Evolutionary conservation across 2,329 filamentous ascomycete species (phyloP).

Genomic region (Fusarium pininemorale): DNA sequence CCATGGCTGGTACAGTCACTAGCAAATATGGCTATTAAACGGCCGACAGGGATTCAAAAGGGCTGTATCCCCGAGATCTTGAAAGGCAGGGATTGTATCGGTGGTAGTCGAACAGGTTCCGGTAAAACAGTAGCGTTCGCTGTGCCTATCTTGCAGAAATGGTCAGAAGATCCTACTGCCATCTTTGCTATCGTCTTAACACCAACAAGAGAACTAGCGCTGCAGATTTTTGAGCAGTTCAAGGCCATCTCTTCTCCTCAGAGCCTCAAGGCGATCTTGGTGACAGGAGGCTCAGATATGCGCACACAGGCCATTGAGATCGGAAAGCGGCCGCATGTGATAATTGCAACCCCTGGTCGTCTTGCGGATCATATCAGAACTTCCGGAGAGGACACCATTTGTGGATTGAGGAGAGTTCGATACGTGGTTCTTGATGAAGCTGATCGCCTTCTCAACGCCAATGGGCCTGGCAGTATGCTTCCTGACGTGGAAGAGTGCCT

Average conservation of each 20-base stretch:
- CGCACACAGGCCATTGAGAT: conserved; percentile 86
- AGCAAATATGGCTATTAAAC: conserved; percentile 78
- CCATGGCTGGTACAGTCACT: conserved; percentile 92
- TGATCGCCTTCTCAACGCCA: conserved; percentile 82
- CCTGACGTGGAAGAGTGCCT: conserved; percentile 92
- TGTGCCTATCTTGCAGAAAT: conserved; percentile 91
- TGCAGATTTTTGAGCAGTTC: conserved; percentile 97
- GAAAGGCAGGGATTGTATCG: conserved; percentile 91
- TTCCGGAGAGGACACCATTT: conserved; percentile 90
- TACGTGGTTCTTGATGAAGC: conserved; percentile 97
- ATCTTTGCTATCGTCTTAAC: conserved; percentile 92
- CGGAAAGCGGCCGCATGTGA: conserved; percentile 83
- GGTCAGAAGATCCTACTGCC: conserved; percentile 89
- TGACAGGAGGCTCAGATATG: conserved; percentile 95
- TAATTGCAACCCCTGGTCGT: conserved; percentile 93
- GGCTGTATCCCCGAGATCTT: conserved; percentile 93
- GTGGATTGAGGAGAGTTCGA: conserved; percentile 78
- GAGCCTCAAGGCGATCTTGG: conserved; percentile 84
- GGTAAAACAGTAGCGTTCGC: conserved; percentile 98
- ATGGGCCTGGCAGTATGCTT: conserved; percentile 86
- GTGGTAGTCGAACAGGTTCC: conserved; percentile 92
- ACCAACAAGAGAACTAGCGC: conserved; percentile 87
- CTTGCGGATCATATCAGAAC: conserved; percentile 92
- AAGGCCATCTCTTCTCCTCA: conserved; percentile 90
- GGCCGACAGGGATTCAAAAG: conserved; percentile 92